These are phyloP conservation scores for Stephania yunnanensis DNA, from an alignment of 164 flowering plant species.

Conservation along the genomic window DNA sequence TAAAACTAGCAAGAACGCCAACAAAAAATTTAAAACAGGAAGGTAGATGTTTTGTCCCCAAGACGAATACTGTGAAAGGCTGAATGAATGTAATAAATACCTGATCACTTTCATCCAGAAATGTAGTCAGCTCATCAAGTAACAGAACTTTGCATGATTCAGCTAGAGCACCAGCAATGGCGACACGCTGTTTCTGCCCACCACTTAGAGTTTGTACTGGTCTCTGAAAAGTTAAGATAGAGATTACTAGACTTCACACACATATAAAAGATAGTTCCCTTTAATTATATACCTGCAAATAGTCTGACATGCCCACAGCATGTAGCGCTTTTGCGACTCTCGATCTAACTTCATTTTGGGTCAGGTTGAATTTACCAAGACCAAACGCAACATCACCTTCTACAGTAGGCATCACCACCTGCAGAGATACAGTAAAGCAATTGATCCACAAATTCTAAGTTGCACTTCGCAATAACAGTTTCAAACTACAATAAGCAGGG, in stretches of 20 bases:
- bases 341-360: conserved; percentile 48
- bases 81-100: conserved; percentile 21
- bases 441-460: not conserved
- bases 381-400: conserved; percentile 98
- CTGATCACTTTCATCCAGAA: conserved; percentile 89
- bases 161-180: conserved; percentile 93
- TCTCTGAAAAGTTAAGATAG: conserved; percentile 38
- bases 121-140: conserved; percentile 96
- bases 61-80: not conserved
- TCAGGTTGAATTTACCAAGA: conserved; percentile 67
- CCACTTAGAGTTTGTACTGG: conserved; percentile 97
- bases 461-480: not conserved
- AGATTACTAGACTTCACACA: not conserved
- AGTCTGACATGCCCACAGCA: conserved; percentile 75
- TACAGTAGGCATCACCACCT: conserved; percentile 98
- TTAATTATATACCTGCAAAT: conserved; percentile 45
- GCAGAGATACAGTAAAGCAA: conserved; percentile 14
- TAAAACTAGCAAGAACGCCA: not conserved
- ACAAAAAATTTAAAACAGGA: not conserved
- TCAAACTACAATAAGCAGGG: not conserved
- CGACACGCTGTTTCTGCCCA: conserved; percentile 97
- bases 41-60: not conserved
- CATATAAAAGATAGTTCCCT: not conserved
- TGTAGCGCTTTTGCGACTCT: conserved; percentile 65
- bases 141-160: conserved; percentile 80